Evolutionary conservation across 345 rosid genomes (phyloP).

Genomic region (Mangifera indica): DNA sequence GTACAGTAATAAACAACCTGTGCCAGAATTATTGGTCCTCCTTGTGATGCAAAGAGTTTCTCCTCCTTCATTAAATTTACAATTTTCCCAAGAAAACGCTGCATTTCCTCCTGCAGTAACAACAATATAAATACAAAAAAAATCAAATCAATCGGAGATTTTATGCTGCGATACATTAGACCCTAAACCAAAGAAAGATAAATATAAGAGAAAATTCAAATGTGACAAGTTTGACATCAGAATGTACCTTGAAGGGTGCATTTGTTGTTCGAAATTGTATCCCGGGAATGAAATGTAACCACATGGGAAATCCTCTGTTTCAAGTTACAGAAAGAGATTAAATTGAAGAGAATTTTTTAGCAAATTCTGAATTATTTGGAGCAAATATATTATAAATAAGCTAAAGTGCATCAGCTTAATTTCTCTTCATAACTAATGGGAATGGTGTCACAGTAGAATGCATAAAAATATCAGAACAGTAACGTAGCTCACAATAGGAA

Average conservation of each 20-base stretch:
- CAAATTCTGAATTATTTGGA: too few relatives aligned
- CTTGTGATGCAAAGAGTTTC: slow-evolving; percentile 61
- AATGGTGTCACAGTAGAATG: too few relatives aligned
- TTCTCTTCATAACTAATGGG: not conserved
- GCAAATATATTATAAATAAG: too few relatives aligned
- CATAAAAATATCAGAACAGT: not conserved
- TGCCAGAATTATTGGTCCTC: slow-evolving; percentile 72
- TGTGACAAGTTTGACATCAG: not conserved
- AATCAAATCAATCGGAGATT: not conserved
- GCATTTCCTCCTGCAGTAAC: slow-evolving; percentile 47
- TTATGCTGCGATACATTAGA: not conserved
- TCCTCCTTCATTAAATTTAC: slow-evolving; percentile 55
- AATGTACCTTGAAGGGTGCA: slow-evolving; percentile 43
- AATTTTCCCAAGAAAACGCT: slow-evolving; percentile 47
- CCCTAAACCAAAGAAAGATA: not conserved
- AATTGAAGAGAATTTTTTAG: too few relatives aligned
- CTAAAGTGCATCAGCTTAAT: too few relatives aligned
- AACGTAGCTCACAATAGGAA: not conserved
- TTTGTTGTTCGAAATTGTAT: slow-evolving; percentile 67
- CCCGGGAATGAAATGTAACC: slow-evolving; percentile 75
- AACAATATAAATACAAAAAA: not conserved
- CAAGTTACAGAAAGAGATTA: not conserved
- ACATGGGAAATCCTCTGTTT: slow-evolving; percentile 62
- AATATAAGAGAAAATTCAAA: not conserved
- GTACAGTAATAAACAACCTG: slow-evolving; percentile 36